Percentiles rank a stretch among this genome's conserved stretches.
These are phyloP conservation scores for Erythrophleum ivorense DNA, from an alignment of 331 rosid genomes.

Conservation along the genomic window DNA sequence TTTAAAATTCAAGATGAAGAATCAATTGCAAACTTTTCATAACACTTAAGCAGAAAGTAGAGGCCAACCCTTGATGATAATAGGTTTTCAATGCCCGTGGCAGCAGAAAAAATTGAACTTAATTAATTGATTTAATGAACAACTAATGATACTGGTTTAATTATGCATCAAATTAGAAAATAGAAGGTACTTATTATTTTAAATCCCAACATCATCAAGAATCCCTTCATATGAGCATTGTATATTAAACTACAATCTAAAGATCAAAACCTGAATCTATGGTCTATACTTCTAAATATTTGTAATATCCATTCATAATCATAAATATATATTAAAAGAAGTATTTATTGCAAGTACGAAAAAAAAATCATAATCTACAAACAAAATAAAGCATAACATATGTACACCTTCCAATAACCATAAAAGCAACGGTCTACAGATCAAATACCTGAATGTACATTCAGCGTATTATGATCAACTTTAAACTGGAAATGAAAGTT, in stretches of 20 bases:
- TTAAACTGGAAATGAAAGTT: not conserved
- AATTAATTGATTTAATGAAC: not conserved
- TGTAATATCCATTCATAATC: no score
- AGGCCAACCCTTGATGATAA: constrained; percentile 6
- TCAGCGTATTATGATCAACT: not conserved
- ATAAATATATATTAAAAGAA: no score
- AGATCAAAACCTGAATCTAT: no score
- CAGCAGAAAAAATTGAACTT: not conserved
- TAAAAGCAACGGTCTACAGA: constrained; percentile 79
- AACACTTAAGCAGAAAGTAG: not conserved
- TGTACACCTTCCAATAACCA: constrained; percentile 84
- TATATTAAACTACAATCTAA: no score
- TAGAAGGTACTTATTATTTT: no score
- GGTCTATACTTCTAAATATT: no score
- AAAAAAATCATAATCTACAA: no score
- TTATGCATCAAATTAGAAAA: no score
- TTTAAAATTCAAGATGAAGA: constrained; percentile 7
- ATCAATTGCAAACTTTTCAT: not conserved
- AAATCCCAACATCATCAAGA: no score
- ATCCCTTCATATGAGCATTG: no score
- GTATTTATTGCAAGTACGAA: no score
- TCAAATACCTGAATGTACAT: constrained; percentile 58
- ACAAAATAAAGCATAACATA: constrained; percentile 51
- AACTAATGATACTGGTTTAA: not conserved
- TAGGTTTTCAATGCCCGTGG: constrained; percentile 21